These are phyloP conservation scores for Trichoderma sp. DNA, from an alignment of 2,329 filamentous ascomycete genomes.

Conservation along the genomic window DNA sequence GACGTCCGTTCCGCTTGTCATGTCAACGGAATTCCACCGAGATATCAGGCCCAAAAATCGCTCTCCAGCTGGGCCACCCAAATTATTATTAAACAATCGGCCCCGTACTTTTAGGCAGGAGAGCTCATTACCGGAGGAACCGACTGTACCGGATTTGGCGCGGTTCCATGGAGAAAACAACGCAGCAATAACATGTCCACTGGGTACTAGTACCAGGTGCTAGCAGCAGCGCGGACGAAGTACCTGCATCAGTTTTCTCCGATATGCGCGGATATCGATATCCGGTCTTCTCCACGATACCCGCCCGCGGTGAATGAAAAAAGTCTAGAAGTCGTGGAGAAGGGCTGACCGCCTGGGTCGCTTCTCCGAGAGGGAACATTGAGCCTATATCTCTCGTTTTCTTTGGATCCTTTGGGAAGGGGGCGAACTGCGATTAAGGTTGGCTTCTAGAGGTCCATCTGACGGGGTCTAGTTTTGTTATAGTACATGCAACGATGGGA, in stretches of 20 bases:
- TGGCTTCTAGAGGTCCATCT: neutral
- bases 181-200: neutral
- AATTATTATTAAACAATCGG: conserved; percentile 6
- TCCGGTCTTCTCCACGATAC: conserved; percentile 19
- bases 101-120: conserved; percentile 17
- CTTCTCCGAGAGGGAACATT: neutral
- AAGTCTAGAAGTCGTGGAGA: conserved; percentile 10
- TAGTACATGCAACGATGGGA: neutral
- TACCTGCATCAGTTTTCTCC: conserved; percentile 21
- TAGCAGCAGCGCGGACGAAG: neutral
- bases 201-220: neutral
- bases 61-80: neutral
- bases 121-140: conserved; percentile 20
- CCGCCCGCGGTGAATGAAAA: conserved; percentile 10
- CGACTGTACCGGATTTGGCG: conserved; percentile 6
- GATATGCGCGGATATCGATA: conserved; percentile 20
- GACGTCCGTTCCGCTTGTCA: neutral
- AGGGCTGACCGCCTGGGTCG: conserved; percentile 10
- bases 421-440: neutral
- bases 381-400: neutral
- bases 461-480: neutral
- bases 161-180: neutral
- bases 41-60: conserved; percentile 4
- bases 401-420: neutral
- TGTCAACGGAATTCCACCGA: conserved; percentile 3